Conservation (phyloP, 306 rosid genomes). For the Lathyrus sativus region DNA sequence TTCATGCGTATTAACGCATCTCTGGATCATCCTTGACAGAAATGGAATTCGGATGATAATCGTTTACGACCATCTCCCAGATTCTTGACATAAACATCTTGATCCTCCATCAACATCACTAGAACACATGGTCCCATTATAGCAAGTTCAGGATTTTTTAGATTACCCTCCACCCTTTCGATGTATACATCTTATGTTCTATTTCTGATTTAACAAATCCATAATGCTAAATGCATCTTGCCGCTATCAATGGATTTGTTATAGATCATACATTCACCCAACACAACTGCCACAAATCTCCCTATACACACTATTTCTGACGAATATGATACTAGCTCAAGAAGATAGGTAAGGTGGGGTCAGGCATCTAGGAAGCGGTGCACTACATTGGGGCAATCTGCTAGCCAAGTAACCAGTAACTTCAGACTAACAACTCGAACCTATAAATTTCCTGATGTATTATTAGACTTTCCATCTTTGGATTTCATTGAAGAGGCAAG, state of each 20-base stretch:
- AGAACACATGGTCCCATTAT: too few species aligned
- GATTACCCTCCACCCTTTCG: too few species aligned
- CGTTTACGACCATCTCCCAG: too few species aligned
- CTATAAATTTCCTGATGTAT: conserved; percentile 52
- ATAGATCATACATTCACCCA: conserved; percentile 93
- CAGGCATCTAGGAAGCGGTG: conserved; percentile 87
- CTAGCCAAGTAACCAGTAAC: conserved; percentile 80
- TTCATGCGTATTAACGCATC: too few species aligned
- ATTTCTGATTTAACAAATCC: conserved; percentile 81
- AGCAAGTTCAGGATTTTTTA: too few species aligned
- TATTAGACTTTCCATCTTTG: conserved; percentile 65
- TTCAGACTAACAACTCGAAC: conserved; percentile 71
- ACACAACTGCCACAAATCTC: conserved; percentile 81
- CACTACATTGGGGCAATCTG: conserved; percentile 81
- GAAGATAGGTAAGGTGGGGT: conserved; percentile 84
- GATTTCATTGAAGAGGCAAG: conserved; percentile 78
- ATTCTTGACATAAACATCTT: too few species aligned
- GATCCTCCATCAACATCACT: too few species aligned
- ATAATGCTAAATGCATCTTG: conserved; percentile 76
- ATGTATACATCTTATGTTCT: too few species aligned
- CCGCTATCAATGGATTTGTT: conserved; percentile 70
- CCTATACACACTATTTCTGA: conserved; percentile 67
- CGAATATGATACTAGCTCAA: conserved; percentile 76
- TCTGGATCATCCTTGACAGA: too few species aligned
- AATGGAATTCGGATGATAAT: too few species aligned